Evolutionary conservation across 805 yeast species (phyloP), one percentile per base, ranked within the genome.

Genomic region (Millerago galiae): DNA sequence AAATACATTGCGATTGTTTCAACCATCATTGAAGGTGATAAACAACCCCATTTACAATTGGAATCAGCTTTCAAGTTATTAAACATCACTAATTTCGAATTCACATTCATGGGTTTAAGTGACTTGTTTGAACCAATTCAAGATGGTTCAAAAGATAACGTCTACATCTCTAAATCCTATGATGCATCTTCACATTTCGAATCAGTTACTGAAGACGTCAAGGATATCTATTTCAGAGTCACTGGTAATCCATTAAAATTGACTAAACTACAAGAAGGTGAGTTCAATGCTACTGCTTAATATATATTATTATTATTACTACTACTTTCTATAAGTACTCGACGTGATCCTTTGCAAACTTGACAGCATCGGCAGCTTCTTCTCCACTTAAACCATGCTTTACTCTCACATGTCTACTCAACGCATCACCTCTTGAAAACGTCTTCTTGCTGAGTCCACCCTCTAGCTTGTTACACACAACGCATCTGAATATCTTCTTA

Each of bases 111-210:
- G 95, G 96, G 97, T 12, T 80, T 93, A 53, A 84, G 95, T 11
- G 96, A 91, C 50, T 58, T 93, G 38, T 88, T 83, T 56, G 96
- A 85, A 63, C 98, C 99, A 12, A 60, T 69, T 11, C 83, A 77
- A 31, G 95, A 88, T 60, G 99, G 99, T 10, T 69, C 82, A 14
- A 69, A 74, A 47, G 90, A 84, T 62, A 79, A 83, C 44, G 79
- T 93, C 38, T 93, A 67, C 65, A 72, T 93, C 44, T 88, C 97
- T 31, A 84, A 77, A 67, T 84, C 95, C 45, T 93, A 89, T 62
- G 99, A 93, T 62, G 83, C 98, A 1, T 75, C 95, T 9, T 88
- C 96, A 9, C 99, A 93, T 67, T 93, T 93, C 61, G 99, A 93
- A 66, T 70, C 90, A 34, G 85, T 95, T 55, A 93, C 99, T 32